phyloP scores from a whole-genome alignment of 176 grass and related monocot species.

The Elaeis guineensis region DNA sequence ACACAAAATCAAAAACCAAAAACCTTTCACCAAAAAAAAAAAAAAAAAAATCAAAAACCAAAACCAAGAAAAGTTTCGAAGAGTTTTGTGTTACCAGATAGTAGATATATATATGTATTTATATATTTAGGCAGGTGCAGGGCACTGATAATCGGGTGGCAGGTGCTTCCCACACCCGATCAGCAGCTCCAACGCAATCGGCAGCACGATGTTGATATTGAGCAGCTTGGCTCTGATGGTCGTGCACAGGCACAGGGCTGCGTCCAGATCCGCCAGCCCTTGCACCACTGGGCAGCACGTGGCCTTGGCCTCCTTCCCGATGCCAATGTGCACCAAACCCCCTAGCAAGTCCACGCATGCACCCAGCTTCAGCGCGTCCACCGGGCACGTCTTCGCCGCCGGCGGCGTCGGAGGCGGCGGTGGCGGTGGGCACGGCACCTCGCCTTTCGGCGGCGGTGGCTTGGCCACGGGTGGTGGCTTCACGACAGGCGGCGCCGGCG shows the following conservation, averaged over 20 bases:
- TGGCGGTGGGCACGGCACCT: neutral
- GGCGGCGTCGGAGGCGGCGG: slow-evolving; percentile 11
- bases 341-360: slow-evolving; percentile 75
- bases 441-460: neutral
- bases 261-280: slow-evolving; percentile 70
- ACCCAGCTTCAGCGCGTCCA: slow-evolving; percentile 63
- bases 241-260: slow-evolving; percentile 81
- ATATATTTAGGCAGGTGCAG: slow-evolving; percentile 1
- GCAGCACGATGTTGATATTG: slow-evolving; percentile 60
- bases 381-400: slow-evolving; percentile 29
- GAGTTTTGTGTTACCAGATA: no score
- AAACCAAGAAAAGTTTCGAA: no score
- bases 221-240: slow-evolving; percentile 47
- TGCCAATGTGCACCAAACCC: slow-evolving; percentile 62
- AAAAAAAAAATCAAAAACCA: no score
- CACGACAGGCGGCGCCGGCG: neutral
- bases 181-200: slow-evolving; percentile 60
- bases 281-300: slow-evolving; percentile 64
- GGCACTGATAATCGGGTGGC: slow-evolving; percentile 51
- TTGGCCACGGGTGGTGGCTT: neutral
- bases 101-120: no score
- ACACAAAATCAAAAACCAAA: no score
- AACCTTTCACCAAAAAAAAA: no score
- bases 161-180: slow-evolving; percentile 63
- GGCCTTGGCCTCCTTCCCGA: slow-evolving; percentile 35